Evolutionary conservation across 345 rosid species (phyloP).

Genomic region (Eucalyptus dawsonii): DNA sequence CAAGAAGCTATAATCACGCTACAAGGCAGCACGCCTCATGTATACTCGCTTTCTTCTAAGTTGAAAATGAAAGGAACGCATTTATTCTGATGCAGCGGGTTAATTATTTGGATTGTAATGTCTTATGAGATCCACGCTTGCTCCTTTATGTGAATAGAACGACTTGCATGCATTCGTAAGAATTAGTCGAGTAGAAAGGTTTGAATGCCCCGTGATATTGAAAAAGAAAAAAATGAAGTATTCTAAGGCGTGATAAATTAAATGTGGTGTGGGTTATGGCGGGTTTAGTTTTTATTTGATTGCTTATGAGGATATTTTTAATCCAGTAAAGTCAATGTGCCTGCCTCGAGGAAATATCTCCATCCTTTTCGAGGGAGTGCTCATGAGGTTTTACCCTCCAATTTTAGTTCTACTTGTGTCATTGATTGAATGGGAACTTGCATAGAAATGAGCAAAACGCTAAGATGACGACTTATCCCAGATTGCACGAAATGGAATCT

Average conservation of each 20-base stretch:
- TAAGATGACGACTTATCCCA: background rate
- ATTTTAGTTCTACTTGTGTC: background rate
- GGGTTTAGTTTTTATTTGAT: background rate
- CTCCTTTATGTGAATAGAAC: background rate
- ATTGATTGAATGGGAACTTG: background rate
- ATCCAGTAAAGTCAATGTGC: background rate
- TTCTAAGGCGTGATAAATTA: background rate
- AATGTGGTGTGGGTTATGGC: fast-evolving
- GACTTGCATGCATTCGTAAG: background rate
- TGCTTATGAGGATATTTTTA: background rate
- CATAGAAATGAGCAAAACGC: background rate
- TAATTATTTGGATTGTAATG: background rate
- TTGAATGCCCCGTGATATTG: fast-evolving
- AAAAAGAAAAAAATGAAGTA: background rate
- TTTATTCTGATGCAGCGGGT: background rate
- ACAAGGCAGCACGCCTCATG: background rate
- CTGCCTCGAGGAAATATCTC: background rate
- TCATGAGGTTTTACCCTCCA: background rate
- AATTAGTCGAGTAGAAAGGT: background rate
- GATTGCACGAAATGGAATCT: background rate
- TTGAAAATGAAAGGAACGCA: background rate
- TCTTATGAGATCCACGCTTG: background rate
- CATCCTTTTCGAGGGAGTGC: background rate
- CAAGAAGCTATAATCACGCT: background rate
- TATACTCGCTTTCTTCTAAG: background rate